Evolutionary conservation across 352 stramenopile species (phyloP).

Genomic region (Phytopythium boreale): DNA sequence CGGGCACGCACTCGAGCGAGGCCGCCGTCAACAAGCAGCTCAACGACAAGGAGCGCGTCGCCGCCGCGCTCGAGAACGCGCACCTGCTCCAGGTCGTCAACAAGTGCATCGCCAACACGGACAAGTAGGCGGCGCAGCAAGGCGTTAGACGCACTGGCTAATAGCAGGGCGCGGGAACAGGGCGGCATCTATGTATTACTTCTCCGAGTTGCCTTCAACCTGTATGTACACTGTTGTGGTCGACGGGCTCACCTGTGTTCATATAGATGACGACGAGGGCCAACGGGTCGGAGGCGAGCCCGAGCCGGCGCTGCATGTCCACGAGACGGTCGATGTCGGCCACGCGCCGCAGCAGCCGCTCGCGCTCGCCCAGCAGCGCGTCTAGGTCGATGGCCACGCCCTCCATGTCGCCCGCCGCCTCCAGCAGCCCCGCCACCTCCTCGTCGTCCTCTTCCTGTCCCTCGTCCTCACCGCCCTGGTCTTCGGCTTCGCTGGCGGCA

Average conservation of each 20-base stretch:
- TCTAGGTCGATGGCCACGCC: constrained; percentile 12
- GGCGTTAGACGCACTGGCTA: no score
- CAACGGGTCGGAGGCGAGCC: not conserved
- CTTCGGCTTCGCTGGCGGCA: constrained; percentile 1
- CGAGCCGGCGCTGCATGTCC: constrained; percentile 11
- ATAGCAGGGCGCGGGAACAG: no score
- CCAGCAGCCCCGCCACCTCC: not conserved
- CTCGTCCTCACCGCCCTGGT: not conserved
- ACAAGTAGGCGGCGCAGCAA: constrained; percentile 70
- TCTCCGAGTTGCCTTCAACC: no score
- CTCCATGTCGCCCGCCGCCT: not conserved
- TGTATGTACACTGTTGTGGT: no score
- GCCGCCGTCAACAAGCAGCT: constrained; percentile 97
- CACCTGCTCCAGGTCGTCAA: constrained; percentile 96
- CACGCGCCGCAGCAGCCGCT: constrained; percentile 34
- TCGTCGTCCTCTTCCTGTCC: not conserved
- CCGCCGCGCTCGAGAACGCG: constrained; percentile 94
- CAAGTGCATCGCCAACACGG: constrained; percentile 93
- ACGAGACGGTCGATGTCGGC: constrained; percentile 35
- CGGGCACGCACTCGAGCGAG: constrained; percentile 94
- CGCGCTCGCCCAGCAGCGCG: constrained; percentile 31
- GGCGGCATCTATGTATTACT: constrained; percentile 9
- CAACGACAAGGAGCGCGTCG: constrained; percentile 96
- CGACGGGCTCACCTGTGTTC: no score
- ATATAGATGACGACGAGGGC: no score